Percentiles rank a stretch among this genome's conserved stretches.
phyloP scores from a whole-genome alignment of 129 eudicot genomes.

The Tagetes erecta region DNA sequence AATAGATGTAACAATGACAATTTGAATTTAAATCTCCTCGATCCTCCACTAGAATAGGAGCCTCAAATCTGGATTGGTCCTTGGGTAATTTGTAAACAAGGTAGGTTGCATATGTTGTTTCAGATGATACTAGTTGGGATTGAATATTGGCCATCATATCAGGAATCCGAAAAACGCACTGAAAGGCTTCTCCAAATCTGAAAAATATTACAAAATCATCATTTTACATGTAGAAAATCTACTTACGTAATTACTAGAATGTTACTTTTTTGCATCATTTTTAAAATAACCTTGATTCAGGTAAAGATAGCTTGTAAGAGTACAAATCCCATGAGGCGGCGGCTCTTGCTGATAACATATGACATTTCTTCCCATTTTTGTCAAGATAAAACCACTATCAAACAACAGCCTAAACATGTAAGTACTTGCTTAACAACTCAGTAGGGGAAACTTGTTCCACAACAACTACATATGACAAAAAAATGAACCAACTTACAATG shows the following conservation, averaged over 20 bases:
- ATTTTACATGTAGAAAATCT: neutral
- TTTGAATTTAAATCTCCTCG: too few species aligned
- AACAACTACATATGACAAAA: neutral
- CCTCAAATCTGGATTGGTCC: neutral
- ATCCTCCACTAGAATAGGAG: neutral
- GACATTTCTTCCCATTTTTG: conserved; percentile 22
- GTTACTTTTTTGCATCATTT: neutral
- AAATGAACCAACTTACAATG: neutral
- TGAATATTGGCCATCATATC: neutral
- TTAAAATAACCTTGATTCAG: conserved; percentile 22
- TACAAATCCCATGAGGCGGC: too few species aligned
- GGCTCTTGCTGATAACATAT: conserved; percentile 11
- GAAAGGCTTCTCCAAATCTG: conserved; percentile 9
- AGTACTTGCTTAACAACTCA: neutral
- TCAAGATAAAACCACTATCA: conserved; percentile 23
- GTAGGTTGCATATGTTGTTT: conserved; percentile 11
- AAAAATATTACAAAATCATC: neutral
- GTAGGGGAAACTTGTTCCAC: neutral
- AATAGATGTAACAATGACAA: neutral
- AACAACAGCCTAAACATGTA: neutral
- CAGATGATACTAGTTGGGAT: neutral
- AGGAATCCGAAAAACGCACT: neutral
- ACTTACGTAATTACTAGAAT: neutral
- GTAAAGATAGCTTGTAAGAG: neutral
- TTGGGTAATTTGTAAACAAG: neutral